A percentile compares a stretch with the other conserved stretches of the same genome.
phyloP scores from a whole-genome alignment of 2,329 filamentous ascomycete genomes.

The Cordyceps javanica region DNA sequence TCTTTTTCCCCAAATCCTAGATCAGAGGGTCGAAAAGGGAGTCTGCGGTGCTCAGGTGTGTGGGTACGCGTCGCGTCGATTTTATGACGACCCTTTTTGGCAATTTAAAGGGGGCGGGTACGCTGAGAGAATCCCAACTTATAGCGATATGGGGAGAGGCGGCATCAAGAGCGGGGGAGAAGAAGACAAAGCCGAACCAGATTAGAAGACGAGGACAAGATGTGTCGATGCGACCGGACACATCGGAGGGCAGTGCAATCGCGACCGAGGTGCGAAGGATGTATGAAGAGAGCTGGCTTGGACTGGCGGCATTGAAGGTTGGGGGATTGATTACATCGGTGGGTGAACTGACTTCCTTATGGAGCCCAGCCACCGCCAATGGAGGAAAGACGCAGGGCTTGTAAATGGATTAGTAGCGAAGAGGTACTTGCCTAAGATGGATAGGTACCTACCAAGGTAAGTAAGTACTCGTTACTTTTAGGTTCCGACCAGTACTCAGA shows the following conservation, averaged over 20 bases:
- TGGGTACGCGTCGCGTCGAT: slow-evolving; percentile 14
- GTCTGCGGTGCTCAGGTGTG: slow-evolving; percentile 8
- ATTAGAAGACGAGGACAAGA: slow-evolving; percentile 16
- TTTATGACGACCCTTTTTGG: slow-evolving; percentile 7
- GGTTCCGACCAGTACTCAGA: too few species aligned
- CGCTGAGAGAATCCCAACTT: neutral
- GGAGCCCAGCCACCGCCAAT: slow-evolving; percentile 9
- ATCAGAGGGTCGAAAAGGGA: slow-evolving; percentile 8
- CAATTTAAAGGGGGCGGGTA: slow-evolving; percentile 9
- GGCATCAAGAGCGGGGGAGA: slow-evolving; percentile 26
- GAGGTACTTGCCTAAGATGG: neutral
- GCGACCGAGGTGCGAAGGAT: slow-evolving; percentile 11
- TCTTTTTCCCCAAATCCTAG: slow-evolving; percentile 15
- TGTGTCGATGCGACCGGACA: slow-evolving; percentile 25
- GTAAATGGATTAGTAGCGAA: neutral
- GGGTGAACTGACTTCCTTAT: neutral
- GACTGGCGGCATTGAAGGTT: slow-evolving; percentile 9
- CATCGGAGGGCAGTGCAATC: slow-evolving; percentile 22
- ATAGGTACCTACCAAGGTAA: too few species aligned
- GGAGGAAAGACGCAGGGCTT: neutral
- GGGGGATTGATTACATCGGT: slow-evolving; percentile 7
- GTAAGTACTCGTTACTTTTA: too few species aligned
- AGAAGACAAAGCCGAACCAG: slow-evolving; percentile 19
- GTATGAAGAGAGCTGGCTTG: neutral
- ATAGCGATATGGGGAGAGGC: slow-evolving; percentile 13